phyloP scores from a whole-genome alignment of 2,329 filamentous ascomycete species.

The Aspergillus aculeatus region DNA sequence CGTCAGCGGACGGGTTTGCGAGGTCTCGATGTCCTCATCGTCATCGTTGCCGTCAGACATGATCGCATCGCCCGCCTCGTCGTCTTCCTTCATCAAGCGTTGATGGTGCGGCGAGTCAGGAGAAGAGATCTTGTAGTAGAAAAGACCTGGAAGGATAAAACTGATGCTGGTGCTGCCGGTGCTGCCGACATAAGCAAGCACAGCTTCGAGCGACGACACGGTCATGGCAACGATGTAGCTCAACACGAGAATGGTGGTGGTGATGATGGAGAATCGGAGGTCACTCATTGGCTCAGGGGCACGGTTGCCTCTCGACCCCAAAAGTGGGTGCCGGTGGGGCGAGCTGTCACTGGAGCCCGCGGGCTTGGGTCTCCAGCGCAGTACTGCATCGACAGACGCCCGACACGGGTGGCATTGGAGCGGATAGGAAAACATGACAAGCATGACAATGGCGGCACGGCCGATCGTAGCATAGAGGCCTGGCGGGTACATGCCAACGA shows the following conservation, averaged over 20 bases:
- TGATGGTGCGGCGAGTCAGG: constrained; percentile 86
- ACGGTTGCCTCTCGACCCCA: constrained; percentile 40
- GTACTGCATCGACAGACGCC: constrained; percentile 90
- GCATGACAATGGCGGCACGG: constrained; percentile 88
- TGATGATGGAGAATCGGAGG: constrained; percentile 82
- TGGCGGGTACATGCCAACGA: constrained; percentile 83
- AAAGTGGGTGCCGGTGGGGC: constrained; percentile 45
- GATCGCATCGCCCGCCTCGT: constrained; percentile 62
- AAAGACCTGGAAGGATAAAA: constrained; percentile 92
- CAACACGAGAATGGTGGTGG: constrained; percentile 77
- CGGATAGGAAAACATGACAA: constrained; percentile 95
- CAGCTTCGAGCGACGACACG: constrained; percentile 82
- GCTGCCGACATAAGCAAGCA: constrained; percentile 91
- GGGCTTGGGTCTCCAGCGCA: constrained; percentile 75
- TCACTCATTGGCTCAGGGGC: constrained; percentile 72
- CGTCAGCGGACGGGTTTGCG: constrained; percentile 47
- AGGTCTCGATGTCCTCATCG: constrained; percentile 37
- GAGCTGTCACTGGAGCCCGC: constrained; percentile 40
- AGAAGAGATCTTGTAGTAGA: constrained; percentile 97
- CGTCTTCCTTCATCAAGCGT: constrained; percentile 83
- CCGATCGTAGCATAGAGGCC: constrained; percentile 85
- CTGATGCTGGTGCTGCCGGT: constrained; percentile 95
- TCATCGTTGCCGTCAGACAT: constrained; percentile 40
- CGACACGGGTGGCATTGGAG: constrained; percentile 94
- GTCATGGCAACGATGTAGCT: constrained; percentile 89